A percentile compares a stretch with the other conserved stretches of the same genome.
These are phyloP conservation scores for Dalbergia cochinchinensis DNA, from an alignment of 306 rosid genomes.

Conservation along the genomic window DNA sequence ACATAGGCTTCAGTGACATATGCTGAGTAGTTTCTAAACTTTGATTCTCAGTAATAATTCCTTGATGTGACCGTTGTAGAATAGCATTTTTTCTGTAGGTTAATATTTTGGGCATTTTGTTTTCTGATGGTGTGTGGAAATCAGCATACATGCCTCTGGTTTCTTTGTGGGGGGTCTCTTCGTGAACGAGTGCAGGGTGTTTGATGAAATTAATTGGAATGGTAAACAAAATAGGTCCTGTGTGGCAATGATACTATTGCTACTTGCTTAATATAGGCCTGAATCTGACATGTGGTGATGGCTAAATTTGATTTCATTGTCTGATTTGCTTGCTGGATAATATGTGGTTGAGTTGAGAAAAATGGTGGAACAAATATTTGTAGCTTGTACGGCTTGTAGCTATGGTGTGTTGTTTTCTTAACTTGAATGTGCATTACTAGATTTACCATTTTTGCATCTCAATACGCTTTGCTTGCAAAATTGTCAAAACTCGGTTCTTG, in stretches of 20 bases:
- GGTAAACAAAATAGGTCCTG: neutral
- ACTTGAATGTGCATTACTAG: neutral
- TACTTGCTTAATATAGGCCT: neutral
- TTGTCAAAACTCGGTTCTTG: neutral
- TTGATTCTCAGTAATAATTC: neutral
- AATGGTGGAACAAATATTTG: slow-evolving; percentile 5
- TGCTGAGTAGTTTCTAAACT: neutral
- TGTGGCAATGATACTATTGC: neutral
- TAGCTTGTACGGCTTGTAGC: slow-evolving; percentile 18
- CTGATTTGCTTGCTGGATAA: slow-evolving; percentile 22
- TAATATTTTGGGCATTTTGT: neutral
- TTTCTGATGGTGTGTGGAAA: neutral
- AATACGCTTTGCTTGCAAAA: no score
- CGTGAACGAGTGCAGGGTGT: slow-evolving; percentile 26
- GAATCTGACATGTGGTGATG: neutral
- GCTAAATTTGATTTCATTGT: slow-evolving; percentile 8
- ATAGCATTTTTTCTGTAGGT: neutral
- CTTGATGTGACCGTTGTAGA: slow-evolving; percentile 5
- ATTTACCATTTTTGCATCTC: no score
- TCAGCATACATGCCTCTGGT: neutral
- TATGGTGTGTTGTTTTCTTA: slow-evolving; percentile 20
- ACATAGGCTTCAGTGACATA: neutral
- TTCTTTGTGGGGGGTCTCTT: neutral
- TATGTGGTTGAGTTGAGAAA: slow-evolving; percentile 21
- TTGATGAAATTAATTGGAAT: slow-evolving; percentile 25